phyloP scores from a whole-genome alignment of 305 asterid genomes.

The Fraxinus velutina region DNA sequence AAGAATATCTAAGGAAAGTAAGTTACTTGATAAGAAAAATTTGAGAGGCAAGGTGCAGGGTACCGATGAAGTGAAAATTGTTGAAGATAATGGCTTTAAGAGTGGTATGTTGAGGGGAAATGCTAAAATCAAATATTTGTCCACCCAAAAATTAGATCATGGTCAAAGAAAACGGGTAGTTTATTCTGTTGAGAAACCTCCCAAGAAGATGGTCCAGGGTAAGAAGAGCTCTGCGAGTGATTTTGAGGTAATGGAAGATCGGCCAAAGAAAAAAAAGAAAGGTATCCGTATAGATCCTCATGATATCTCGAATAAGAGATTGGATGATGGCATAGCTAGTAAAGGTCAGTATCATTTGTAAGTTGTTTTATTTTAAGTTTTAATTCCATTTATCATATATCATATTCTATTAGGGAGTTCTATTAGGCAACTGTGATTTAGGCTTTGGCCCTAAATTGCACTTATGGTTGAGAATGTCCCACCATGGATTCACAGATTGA shows the following conservation, averaged over 20 bases:
- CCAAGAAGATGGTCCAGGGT: slow-evolving; percentile 38
- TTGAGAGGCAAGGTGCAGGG: slow-evolving; percentile 27
- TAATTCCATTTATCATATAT: not conserved
- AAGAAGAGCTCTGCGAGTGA: slow-evolving; percentile 38
- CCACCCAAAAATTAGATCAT: slow-evolving; percentile 25
- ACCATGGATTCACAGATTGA: not conserved
- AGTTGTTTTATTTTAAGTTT: slow-evolving; percentile 13
- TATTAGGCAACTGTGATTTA: not conserved
- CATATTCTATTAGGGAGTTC: not conserved
- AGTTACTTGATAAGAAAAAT: slow-evolving; percentile 32
- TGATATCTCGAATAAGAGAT: slow-evolving; percentile 83
- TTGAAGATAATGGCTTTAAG: slow-evolving; percentile 29
- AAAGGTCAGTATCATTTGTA: slow-evolving; percentile 46
- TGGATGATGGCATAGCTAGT: slow-evolving; percentile 50
- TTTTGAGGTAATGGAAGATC: slow-evolving; percentile 36
- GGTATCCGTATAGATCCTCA: slow-evolving; percentile 65
- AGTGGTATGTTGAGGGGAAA: slow-evolving; percentile 29
- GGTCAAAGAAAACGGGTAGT: slow-evolving; percentile 28
- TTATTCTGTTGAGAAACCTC: slow-evolving; percentile 32
- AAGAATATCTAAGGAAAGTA: slow-evolving; percentile 30
- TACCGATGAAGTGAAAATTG: slow-evolving; percentile 26
- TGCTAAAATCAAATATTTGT: slow-evolving; percentile 30
- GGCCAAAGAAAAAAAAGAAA: slow-evolving; percentile 61
- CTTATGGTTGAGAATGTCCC: not conserved
- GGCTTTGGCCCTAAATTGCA: not conserved